These are phyloP conservation scores for Aureobasidium uvarum DNA, from an alignment of 2,329 filamentous ascomycete genomes.

Conservation along the genomic window DNA sequence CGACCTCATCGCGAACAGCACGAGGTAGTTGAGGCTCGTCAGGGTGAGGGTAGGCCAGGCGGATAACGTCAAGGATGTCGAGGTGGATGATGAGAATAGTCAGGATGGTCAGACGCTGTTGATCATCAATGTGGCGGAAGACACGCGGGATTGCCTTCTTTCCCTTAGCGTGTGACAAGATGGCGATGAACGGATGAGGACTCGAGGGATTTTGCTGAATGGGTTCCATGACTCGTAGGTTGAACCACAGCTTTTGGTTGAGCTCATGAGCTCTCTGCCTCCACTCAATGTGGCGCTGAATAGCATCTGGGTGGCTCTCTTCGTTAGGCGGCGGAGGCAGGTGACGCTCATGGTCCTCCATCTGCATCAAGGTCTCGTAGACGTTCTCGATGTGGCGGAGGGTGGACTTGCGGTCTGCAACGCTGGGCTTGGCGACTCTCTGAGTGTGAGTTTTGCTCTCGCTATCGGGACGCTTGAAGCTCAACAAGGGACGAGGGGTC, in stretches of 20 bases:
- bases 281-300: conserved; percentile 78
- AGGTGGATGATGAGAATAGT: conserved; percentile 95
- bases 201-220: conserved; percentile 64
- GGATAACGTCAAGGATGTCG: conserved; percentile 86
- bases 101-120: conserved; percentile 90
- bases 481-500: conserved; percentile 90
- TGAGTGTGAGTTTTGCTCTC: conserved; percentile 57
- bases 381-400: conserved; percentile 85
- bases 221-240: conserved; percentile 89
- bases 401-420: conserved; percentile 78
- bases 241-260: conserved; percentile 77
- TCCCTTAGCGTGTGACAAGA: conserved; percentile 90
- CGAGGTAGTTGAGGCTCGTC: conserved; percentile 72
- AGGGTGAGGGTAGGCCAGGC: conserved; percentile 67
- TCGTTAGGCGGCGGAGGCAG: conserved; percentile 68
- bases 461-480: conserved; percentile 82
- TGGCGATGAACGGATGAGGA: conserved; percentile 90
- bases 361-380: conserved; percentile 83
- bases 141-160: conserved; percentile 95
- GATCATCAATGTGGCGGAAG: conserved; percentile 87
- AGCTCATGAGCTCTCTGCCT: conserved; percentile 66
- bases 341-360: conserved; percentile 87
- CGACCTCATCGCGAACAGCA: conserved; percentile 83
- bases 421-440: conserved; percentile 46
- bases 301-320: conserved; percentile 63